These are phyloP conservation scores for Logfia minima DNA, from an alignment of 129 eudicot species.

Conservation along the genomic window DNA sequence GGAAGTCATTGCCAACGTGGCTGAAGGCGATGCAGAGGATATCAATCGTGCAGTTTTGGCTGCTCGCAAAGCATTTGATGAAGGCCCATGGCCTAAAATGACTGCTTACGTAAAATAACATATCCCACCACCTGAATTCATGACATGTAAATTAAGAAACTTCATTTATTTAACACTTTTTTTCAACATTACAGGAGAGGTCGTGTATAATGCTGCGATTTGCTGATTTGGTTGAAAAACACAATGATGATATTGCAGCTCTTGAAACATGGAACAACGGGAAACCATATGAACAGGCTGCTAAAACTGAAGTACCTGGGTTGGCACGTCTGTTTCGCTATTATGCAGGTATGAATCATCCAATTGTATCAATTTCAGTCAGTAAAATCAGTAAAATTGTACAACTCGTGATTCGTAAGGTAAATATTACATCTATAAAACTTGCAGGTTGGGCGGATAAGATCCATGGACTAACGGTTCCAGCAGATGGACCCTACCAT, in stretches of 20 bases:
- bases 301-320: slow-evolving; percentile 41
- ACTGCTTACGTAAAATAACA: slow-evolving; percentile 43
- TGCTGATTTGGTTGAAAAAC: slow-evolving; percentile 65
- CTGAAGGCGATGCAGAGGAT: slow-evolving; percentile 63
- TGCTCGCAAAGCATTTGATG: slow-evolving; percentile 63
- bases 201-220: slow-evolving; percentile 42
- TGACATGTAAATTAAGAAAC: neutral
- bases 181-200: slow-evolving; percentile 41
- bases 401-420: neutral
- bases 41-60: slow-evolving; percentile 60
- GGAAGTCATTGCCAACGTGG: slow-evolving; percentile 50
- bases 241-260: slow-evolving; percentile 54
- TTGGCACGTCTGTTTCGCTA: slow-evolving; percentile 57
- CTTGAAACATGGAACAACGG: slow-evolving; percentile 68
- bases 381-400: neutral
- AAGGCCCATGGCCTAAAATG: slow-evolving; percentile 67
- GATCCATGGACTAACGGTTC: slow-evolving; percentile 68
- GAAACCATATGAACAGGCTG: slow-evolving; percentile 53
- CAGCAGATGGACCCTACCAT: slow-evolving; percentile 62
- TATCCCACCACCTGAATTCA: neutral
- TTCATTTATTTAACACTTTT: neutral
- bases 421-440: neutral
- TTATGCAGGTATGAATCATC: slow-evolving; percentile 46
- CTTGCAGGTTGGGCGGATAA: slow-evolving; percentile 67
- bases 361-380: neutral